Evolutionary conservation across 2,329 filamentous ascomycete genomes (phyloP).

Genomic region (Cladophialophora yegresii): DNA sequence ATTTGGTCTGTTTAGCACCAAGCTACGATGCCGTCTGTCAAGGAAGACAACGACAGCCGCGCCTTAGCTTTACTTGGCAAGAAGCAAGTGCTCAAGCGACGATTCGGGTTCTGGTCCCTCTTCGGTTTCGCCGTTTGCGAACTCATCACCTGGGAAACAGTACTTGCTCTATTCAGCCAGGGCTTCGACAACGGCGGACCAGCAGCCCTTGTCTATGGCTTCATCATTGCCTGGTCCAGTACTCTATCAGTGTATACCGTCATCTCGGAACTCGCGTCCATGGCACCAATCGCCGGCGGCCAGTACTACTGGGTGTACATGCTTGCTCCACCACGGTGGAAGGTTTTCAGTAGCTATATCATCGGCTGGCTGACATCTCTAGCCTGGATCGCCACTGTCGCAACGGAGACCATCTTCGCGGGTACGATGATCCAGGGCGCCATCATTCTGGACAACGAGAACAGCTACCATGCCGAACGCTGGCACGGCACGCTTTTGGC

Average conservation of each 20-base stretch:
- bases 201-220: slow-evolving; percentile 55
- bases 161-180: slow-evolving; percentile 48
- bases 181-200: slow-evolving; percentile 51
- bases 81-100: slow-evolving; percentile 50
- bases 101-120: slow-evolving; percentile 48
- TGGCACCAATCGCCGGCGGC: slow-evolving; percentile 51
- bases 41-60: slow-evolving; percentile 39
- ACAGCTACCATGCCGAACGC: slow-evolving; percentile 39
- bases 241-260: slow-evolving; percentile 53
- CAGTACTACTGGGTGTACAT: slow-evolving; percentile 54
- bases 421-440: slow-evolving; percentile 48
- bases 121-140: slow-evolving; percentile 51
- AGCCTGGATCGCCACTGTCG: slow-evolving; percentile 49
- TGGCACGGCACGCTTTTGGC: slow-evolving; percentile 49
- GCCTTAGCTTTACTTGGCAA: slow-evolving; percentile 49
- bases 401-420: slow-evolving; percentile 47
- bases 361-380: slow-evolving; percentile 49
- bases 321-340: slow-evolving; percentile 46
- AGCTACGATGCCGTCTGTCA: slow-evolving; percentile 19
- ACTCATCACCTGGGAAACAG: slow-evolving; percentile 52
- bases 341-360: slow-evolving; percentile 49
- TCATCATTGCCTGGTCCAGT: slow-evolving; percentile 54
- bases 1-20: not conserved
- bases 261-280: slow-evolving; percentile 51
- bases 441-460: slow-evolving; percentile 43